phyloP scores from a whole-genome alignment of 495 filamentous ascomycete genomes.

The Lophium mytilinum region DNA sequence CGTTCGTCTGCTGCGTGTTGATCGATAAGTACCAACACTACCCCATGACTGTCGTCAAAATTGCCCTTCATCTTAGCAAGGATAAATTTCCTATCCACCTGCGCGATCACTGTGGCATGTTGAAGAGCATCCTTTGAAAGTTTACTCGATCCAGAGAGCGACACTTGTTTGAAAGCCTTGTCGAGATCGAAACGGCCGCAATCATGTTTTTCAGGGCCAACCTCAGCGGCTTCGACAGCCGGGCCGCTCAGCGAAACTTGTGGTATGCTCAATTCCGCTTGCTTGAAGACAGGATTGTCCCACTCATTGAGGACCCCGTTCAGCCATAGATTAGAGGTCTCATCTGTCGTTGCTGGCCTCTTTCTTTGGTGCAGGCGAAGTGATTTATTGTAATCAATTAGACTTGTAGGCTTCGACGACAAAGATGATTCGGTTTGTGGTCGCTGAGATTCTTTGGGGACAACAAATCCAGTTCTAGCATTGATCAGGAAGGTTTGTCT shows the following conservation, averaged over 20 bases:
- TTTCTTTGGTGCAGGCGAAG: slow-evolving; percentile 4
- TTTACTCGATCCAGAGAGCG: slow-evolving; percentile 38
- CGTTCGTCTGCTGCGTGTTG: slow-evolving; percentile 95
- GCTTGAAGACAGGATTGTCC: slow-evolving; percentile 56
- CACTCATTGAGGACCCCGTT: slow-evolving; percentile 38
- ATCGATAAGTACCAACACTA: slow-evolving; percentile 59
- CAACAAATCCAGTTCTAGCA: slow-evolving; percentile 52
- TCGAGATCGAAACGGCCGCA: slow-evolving; percentile 25
- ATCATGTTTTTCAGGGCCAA: not conserved
- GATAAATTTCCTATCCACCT: slow-evolving; percentile 89
- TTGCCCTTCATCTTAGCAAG: slow-evolving; percentile 47
- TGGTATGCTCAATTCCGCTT: slow-evolving; percentile 44
- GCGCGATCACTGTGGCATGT: slow-evolving; percentile 59
- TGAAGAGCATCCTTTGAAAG: slow-evolving; percentile 60
- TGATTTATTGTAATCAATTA: slow-evolving; percentile 10
- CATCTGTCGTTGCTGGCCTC: not conserved
- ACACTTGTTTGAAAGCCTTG: slow-evolving; percentile 28
- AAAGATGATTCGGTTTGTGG: not conserved
- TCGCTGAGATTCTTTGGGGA: slow-evolving; percentile 12
- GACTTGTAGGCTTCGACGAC: not conserved
- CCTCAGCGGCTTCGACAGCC: not conserved
- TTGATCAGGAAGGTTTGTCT: slow-evolving; percentile 52
- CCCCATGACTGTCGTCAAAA: not conserved
- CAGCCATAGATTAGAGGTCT: slow-evolving; percentile 31
- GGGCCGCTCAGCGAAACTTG: slow-evolving; percentile 31